These are phyloP conservation scores for Endothia cerciana DNA, from an alignment of 2,329 filamentous ascomycete species.

Conservation along the genomic window DNA sequence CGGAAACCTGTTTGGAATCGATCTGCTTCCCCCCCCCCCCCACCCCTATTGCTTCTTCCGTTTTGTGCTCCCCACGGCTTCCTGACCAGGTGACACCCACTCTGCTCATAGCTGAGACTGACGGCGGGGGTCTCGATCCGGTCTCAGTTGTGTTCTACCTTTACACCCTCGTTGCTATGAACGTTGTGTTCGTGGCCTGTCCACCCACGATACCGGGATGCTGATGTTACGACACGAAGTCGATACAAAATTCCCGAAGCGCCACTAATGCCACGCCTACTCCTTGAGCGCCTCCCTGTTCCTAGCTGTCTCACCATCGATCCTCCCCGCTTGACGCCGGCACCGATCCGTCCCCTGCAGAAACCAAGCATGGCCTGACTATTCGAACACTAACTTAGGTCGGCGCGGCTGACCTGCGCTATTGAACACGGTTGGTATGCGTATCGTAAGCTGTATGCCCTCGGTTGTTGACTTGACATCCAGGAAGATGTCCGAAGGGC, in stretches of 20 bases:
- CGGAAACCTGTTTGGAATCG: constrained; percentile 10
- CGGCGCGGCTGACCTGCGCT: constrained; percentile 36
- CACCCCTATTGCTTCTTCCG: neutral
- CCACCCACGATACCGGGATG: neutral
- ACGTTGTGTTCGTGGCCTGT: neutral
- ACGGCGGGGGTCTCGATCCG: neutral
- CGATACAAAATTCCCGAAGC: neutral
- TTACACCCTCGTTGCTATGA: neutral
- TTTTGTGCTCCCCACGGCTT: neutral
- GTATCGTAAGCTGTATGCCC: constrained; percentile 60
- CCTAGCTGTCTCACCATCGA: neutral
- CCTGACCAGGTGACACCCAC: neutral
- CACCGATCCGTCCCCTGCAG: neutral
- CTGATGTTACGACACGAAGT: neutral
- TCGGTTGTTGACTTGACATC: constrained; percentile 62
- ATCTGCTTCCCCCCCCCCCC: neutral
- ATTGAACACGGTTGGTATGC: constrained; percentile 60
- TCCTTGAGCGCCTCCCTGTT: neutral
- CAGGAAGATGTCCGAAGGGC: constrained; percentile 58
- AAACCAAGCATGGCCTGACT: neutral
- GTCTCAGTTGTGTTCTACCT: constrained; percentile 1
- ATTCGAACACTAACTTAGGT: constrained; percentile 40
- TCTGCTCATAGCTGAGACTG: neutral
- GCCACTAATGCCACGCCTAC: neutral
- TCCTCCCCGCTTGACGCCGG: neutral